Base-by-base conservation (phyloP, 768 basidiomycete genomes). In the Kwoniella pini region DNA sequence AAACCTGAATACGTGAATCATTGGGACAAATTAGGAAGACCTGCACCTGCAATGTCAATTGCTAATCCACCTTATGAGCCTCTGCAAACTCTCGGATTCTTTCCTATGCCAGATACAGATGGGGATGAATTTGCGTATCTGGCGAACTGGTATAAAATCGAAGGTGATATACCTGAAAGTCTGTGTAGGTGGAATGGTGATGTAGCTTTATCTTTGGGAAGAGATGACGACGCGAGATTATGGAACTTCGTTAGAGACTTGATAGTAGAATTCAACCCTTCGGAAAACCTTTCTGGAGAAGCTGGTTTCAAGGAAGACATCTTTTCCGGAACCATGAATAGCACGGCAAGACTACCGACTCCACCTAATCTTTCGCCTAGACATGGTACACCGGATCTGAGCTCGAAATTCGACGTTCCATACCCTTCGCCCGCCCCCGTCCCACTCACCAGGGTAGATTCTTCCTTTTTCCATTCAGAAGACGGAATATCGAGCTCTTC, bases 171-270 rank as follows among this genome's bases (percentile, higher is more conserved):
- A 19, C 65, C 60, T 2, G 67, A 63, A 19, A 51, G 55, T 4
- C 56, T 74, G 0, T 75, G 74, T 38, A 62, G 57, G 13, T 74
- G 74, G 74, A 77, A 77, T 58, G 46, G 68, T 1, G 60, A 72
- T 27, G 64, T 67, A 13, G 70, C 72, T 4, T 33, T 67, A 40
- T 57, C 58, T 3, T 71, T 68, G 48, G 72, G 70, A 11, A 48
- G 67, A 42, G 55, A 62, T 4, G 73, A 72, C 26, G 71, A 75
- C 53, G 70, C 67, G 6, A 40, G 71, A 42, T 30, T 72, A 13
- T 75, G 73, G 73, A n/a, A 54, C 3, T 66, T 70, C 26, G 52
- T 75, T 24, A 27, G 62, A 52, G 40, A 40, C 4, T 38, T 75
- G n/a, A 56, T 72, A 4, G 71, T 69, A 31, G 70, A 75, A 46